Conservation (phyloP, 306 rosid species). For the Cicer bijugum region DNA sequence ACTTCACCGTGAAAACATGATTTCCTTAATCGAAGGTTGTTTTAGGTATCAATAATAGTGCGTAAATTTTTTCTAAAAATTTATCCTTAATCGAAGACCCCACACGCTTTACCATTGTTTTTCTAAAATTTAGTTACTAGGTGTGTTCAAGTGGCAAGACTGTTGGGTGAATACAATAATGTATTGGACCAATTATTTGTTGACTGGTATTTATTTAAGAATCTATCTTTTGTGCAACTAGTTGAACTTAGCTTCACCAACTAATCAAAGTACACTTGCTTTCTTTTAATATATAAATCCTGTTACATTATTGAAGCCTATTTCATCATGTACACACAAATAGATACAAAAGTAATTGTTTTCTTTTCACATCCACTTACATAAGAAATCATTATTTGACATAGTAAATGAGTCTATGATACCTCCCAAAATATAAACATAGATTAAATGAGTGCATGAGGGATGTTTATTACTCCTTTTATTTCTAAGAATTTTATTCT, state of each 20-base stretch:
- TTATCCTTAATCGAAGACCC: too few relatives aligned
- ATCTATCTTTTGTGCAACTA: background rate
- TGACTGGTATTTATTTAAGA: background rate
- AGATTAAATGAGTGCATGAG: too few relatives aligned
- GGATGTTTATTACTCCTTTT: too few relatives aligned
- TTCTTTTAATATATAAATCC: too few relatives aligned
- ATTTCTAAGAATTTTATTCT: too few relatives aligned
- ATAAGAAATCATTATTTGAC: too few relatives aligned
- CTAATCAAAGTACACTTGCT: too few relatives aligned
- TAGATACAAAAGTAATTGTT: background rate
- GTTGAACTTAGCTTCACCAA: too few relatives aligned
- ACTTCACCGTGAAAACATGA: background rate
- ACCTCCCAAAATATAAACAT: too few relatives aligned
- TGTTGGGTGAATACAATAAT: background rate
- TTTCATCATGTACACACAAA: background rate
- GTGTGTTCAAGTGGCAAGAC: background rate
- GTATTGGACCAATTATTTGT: background rate
- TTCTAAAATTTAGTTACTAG: background rate
- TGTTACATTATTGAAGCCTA: too few relatives aligned
- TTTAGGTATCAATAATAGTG: background rate
- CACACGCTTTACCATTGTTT: constrained; percentile 8
- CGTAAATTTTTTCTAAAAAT: background rate
- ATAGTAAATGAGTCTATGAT: too few relatives aligned
- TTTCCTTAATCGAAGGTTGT: background rate
- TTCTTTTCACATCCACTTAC: background rate